Evolutionary conservation across 768 basidiomycete species (phyloP).

Genomic region (Boletus insuetus): DNA sequence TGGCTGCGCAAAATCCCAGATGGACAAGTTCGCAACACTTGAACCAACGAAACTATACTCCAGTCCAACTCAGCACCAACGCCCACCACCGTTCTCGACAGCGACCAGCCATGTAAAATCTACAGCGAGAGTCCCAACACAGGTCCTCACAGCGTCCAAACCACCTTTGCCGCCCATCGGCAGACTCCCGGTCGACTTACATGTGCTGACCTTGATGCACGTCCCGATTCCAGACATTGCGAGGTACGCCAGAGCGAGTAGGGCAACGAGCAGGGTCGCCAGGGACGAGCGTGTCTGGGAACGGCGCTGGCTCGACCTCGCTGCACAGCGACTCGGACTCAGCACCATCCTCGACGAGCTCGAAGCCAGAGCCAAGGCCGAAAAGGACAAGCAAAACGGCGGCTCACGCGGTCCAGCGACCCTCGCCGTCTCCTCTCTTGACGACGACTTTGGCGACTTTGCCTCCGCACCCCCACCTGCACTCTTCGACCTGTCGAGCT

Average conservation of each 20-base stretch:
- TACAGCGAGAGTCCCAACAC: neutral
- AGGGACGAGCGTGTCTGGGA: constrained; percentile 82
- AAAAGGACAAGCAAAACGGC: constrained; percentile 29
- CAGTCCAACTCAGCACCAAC: constrained; percentile 30
- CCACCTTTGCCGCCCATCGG: constrained; percentile 55
- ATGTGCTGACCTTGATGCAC: constrained; percentile 68
- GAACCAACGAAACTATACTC: constrained; percentile 66
- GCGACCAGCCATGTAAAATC: constrained; percentile 18
- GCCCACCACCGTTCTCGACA: constrained; percentile 1
- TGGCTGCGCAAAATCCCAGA: constrained; percentile 29
- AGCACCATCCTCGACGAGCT: constrained; percentile 55
- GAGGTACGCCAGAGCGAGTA: constrained; percentile 64
- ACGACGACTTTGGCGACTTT: constrained; percentile 90
- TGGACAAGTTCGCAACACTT: constrained; percentile 88
- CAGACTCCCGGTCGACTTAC: constrained; percentile 73
- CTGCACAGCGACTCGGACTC: constrained; percentile 44
- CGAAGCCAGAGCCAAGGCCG: constrained; percentile 42
- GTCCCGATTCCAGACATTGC: constrained; percentile 82
- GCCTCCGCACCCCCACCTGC: constrained; percentile 44
- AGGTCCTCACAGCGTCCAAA: constrained; percentile 19
- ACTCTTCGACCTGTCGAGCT: constrained; percentile 21
- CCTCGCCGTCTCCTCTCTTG: constrained; percentile 43
- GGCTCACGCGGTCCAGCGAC: constrained; percentile 54
- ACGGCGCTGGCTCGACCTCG: constrained; percentile 62
- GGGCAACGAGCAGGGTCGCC: constrained; percentile 59